Base-by-base conservation (phyloP, 768 basidiomycete genomes). In the Candolleomyces efflorescens region DNA sequence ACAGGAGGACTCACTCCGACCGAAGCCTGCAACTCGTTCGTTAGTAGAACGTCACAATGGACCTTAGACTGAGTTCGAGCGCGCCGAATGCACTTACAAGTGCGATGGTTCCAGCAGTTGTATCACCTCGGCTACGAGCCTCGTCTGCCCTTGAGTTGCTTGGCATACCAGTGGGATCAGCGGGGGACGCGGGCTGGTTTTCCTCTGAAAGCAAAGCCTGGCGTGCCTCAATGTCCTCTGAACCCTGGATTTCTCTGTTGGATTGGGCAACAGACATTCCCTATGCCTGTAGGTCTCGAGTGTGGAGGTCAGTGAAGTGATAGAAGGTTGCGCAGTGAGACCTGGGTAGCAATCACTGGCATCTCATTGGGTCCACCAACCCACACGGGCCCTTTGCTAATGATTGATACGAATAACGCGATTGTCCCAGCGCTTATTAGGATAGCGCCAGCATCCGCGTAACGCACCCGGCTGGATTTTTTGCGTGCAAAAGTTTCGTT, bases 1-100 rank as follows among this genome's bases (percentile, higher is more conserved):
- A 32, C 26, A 38, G 36, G 36, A 18, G 20, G 5, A 17, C 60
- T 32, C 51, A 59, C 61, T 23, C 26, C 48, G 39, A 51, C 38
- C 22, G 58, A 50, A 43, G 39, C 36, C 61, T 59, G 38, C 7
- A 15, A 32, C 5, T 32, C 32, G 32, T 11, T 32, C 11, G 32
- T 32, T 32, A 32, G 32, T 44, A 13, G 11, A 46, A n/a, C n/a
- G n/a, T n/a, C 5, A 13, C 18, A 36, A 9, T 3, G 27, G 13
- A 32, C 37, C n/a, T 7, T 18, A 50, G 26, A 23, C 5, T 4
- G 49, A 10, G 49, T 9, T n/a, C 18, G n/a, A 26, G 18, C 46
- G 5, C 15, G n/a, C 20, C 4, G 46, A 20, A 20, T 18, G 26
- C 11, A 53, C 51, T 38, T 36, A 53, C 51, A 10, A 53, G 36